Evolutionary conservation across 768 basidiomycete genomes (phyloP).

Genomic region (Leccinum rimulosum): DNA sequence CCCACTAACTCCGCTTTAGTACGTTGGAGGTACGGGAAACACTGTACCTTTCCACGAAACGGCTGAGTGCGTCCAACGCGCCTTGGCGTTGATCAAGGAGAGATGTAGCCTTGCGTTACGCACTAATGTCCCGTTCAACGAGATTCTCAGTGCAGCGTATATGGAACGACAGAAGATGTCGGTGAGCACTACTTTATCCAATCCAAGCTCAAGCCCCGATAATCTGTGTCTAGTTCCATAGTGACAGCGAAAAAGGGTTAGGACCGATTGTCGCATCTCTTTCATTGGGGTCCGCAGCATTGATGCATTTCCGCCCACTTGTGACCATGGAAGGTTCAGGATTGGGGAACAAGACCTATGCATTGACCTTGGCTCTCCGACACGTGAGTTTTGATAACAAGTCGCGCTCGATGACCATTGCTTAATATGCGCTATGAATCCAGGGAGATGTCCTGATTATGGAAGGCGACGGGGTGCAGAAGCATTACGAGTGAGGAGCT

Average conservation of each 20-base stretch:
- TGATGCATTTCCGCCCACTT: constrained; percentile 74
- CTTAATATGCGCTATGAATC: constrained; percentile 1
- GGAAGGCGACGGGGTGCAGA: constrained; percentile 68
- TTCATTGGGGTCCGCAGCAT: constrained; percentile 71
- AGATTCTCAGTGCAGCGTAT: constrained; percentile 78
- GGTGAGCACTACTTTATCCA: constrained; percentile 38
- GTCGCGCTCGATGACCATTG: not conserved
- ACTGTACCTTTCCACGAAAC: constrained; percentile 64
- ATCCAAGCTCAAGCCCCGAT: not conserved
- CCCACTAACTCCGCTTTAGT: constrained; percentile 41
- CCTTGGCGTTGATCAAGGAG: constrained; percentile 55
- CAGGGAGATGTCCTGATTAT: constrained; percentile 79
- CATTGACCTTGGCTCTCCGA: constrained; percentile 57
- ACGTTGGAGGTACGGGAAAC: constrained; percentile 73
- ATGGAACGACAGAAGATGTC: constrained; percentile 87
- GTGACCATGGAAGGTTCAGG: constrained; percentile 35
- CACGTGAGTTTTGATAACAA: constrained; percentile 48
- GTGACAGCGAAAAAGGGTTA: constrained; percentile 71
- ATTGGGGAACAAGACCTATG: constrained; percentile 29
- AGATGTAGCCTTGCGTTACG: constrained; percentile 50
- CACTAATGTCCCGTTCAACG: constrained; percentile 55
- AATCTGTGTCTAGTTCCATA: constrained; percentile 59
- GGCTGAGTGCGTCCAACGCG: constrained; percentile 55
- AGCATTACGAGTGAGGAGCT: constrained; percentile 62
- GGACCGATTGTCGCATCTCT: constrained; percentile 73